Evolutionary conservation across 441 rosid genomes (phyloP), one percentile per base, ranked within the genome.

Genomic region (Pelargonium fulgidum): DNA sequence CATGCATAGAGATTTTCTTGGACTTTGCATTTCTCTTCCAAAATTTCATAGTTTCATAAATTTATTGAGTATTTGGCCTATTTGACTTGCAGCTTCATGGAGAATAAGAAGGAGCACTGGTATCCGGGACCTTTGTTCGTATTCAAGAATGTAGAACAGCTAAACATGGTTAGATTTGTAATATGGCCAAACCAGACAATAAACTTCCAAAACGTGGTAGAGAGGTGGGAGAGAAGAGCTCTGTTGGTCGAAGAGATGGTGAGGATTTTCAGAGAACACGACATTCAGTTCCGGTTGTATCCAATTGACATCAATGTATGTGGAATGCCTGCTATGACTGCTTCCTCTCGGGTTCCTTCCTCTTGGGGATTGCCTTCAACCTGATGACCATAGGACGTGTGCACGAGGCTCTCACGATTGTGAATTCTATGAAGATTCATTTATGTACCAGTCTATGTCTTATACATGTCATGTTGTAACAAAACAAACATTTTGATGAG

Each of bases 191-290:
- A 14, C 59, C 59, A 92, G 66, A 86, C 73, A 65, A 83, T 92
- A 69, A 92, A 92, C 82, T 78, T 70, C 64, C 95, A 92, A 36
- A 84, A 92, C 83, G 82, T 87, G 59, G 81, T 68, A 13, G 96
- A 85, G 78, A 86, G 76, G 72, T 87, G 75, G 77, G 50, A 33
- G 10, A 83, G 98, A 68, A 80, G 96, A 78, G 76, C 83, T 1
- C 72, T 80, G 0, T 70, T 92, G 66, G 81, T 86, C 1, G 96
- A 92, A 73, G 93, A 92, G 75, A 72, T 92, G 70, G 74, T 82
- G 14, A 88, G 79, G 75, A 80, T 85, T 10, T 83, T 92, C 66
- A 77, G 67, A 70, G 96, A 92, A 68, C 82, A 85, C 45, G 98
- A 88, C 78, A 75, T 88, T 65, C 85, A 85, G 22, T 86, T 82